Evolutionary conservation across 306 rosid genomes (phyloP), one percentile per base, ranked within the genome.

Genomic region (Arachis stenosperma): DNA sequence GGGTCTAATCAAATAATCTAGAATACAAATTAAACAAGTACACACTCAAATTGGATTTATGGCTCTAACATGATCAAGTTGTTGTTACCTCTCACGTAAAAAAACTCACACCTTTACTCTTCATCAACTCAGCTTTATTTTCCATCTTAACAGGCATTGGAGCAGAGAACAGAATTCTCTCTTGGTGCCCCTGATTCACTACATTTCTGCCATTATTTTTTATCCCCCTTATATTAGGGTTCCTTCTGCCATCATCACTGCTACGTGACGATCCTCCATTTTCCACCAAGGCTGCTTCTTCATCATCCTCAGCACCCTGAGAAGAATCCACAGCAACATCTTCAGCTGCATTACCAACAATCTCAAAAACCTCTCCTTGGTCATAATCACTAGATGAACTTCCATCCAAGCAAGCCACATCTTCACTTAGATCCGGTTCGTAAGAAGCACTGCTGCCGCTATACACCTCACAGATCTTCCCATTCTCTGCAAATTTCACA

Each of bases 141-240:
- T 90, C 99, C 99, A 95, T 95, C 77, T 84, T 87, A 62, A 88
- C 67, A 14, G 96, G 97, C 82, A 88, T 65, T 17, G 99, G 98
- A 53, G 98, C 84, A 7, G 97, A 81, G 79, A 88, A 90, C 54
- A 86, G 51, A 76, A 81, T 44, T 70, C 55, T 79, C 39, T 68
- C 89, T 61, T 75, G 80, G 37, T 29, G 61, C 7, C 9, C 70
- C 65, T 75, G 81, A 71, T 64, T 69, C 71, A 61, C 69, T 44
- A 69, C 69, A 72, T 65, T 69, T 65, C 43, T 69, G 29, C 60
- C 76, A 39, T 55, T 84, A 53, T 79, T 83, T 40, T 51, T 71
- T 5, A 63, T 54, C 61, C 43, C 47, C 41, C 79, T 81, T 79
- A 22, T 22, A 22, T 65, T 73, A 29, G 14, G 47, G 36, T 54